Base-by-base conservation (phyloP, 306 rosid genomes). In the Senna siamea region DNA sequence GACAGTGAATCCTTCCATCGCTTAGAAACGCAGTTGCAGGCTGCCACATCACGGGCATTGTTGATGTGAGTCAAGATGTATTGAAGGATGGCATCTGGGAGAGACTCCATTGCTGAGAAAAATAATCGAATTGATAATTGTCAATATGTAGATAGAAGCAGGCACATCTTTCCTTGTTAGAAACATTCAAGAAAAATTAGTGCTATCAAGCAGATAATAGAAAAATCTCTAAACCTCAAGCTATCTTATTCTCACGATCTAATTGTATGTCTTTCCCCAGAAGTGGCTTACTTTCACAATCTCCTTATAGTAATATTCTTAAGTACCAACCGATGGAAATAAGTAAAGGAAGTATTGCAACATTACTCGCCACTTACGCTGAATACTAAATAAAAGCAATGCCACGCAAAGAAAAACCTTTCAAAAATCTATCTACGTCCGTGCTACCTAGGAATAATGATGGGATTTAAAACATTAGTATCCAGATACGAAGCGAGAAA, bases 11-110 rank as follows among this genome's bases (percentile, higher is more conserved):
- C 91, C 74, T 87, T 87, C 99, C 98, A 95, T 41, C 87, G 72
- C 84, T 88, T 95, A 1, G 99, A 95, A 35, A 95, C 96, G 41
- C 96, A 90, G 13, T 88, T 95, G 80, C 96, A 95, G 53, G 80
- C 77, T 19, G 96, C 97, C 47, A 95, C 93, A 3, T 95, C 96
- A 1, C 87, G 86, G 32, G 96, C 96, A 41, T 85, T 87, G 12
- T 60, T 88, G 81, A 88, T 71, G 47, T 82, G 78, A 7, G 98
- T 92, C 79, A 95, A 70, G 63, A 95, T 85, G 74, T 62, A 84
- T 73, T 95, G 96, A 74, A 95, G 81, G 34, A 95, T 58, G n/a
- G 86, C 97, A 78, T 88, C 96, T 2, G 99, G 99, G 58, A 92
- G 85, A 28, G 85, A 73, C 13, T 95, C 99, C 95, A 92, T 93